These are phyloP conservation scores for Pseudophaeomoniella oleicola DNA, from an alignment of 2,329 filamentous ascomycete species.

Conservation along the genomic window DNA sequence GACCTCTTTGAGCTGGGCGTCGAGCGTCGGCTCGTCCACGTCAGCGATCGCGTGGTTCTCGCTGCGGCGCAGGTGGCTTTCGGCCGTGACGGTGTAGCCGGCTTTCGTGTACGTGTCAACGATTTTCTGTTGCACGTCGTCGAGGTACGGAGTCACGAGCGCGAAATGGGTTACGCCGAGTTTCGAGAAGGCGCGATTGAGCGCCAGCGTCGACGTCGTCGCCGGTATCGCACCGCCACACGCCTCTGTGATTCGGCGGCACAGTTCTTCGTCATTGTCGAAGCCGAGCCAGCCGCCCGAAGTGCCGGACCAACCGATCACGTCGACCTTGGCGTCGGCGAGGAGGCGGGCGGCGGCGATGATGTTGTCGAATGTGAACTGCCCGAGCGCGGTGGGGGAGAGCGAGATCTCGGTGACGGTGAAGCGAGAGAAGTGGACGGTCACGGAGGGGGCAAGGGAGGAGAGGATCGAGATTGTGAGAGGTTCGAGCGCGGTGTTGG, in stretches of 20 bases:
- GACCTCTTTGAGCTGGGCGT: conserved; percentile 13
- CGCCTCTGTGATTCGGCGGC: conserved; percentile 19
- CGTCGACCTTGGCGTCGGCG: conserved; percentile 22
- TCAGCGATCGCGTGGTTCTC: conserved; percentile 25
- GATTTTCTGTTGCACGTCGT: conserved; percentile 25
- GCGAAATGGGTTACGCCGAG: conserved; percentile 17
- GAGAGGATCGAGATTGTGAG: conserved; percentile 23
- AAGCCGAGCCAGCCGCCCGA: conserved; percentile 26
- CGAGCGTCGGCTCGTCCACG: conserved; percentile 15
- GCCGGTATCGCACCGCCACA: conserved; percentile 22
- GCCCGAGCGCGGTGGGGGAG: conserved; percentile 15
- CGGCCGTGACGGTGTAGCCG: conserved; percentile 19
- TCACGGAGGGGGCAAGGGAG: conserved; percentile 16
- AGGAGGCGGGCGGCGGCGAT: conserved; percentile 20
- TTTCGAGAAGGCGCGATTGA: conserved; percentile 20
- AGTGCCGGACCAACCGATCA: conserved; percentile 25
- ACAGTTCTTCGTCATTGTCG: conserved; percentile 24
- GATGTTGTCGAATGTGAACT: conserved; percentile 17
- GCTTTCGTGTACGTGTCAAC: conserved; percentile 18
- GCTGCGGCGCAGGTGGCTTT: conserved; percentile 19
- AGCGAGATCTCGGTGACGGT: conserved; percentile 24
- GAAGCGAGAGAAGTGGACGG: conserved; percentile 30
- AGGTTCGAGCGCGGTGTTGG: conserved; percentile 30
- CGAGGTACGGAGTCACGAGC: conserved; percentile 27
- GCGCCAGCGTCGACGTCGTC: conserved; percentile 26